Evolutionary conservation across 495 filamentous ascomycete species (phyloP), one percentile per base, ranked within the genome.

Genomic region (Xylaria grammica): DNA sequence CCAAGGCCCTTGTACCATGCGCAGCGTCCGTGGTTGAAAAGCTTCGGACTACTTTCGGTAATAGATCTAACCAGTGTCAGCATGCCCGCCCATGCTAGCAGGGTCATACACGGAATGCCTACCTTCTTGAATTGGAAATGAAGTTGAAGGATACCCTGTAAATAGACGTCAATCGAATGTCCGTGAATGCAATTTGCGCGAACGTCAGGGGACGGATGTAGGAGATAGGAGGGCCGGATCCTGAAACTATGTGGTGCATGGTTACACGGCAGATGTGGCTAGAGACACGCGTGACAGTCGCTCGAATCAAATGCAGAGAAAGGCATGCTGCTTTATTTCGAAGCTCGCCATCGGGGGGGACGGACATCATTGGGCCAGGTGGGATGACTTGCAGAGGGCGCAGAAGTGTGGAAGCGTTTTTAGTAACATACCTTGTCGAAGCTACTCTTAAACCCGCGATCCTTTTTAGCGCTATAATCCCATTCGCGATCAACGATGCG

Each of bases 401-500:
- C n/a, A n/a, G n/a, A n/a, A n/a, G n/a, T n/a, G 52, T 61, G 36
- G 58, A n/a, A 65, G 19, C 19, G 45, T 57, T 36, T 50, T 69
- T 5, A 50, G 63, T 59, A 67, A 79, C 87, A 69, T 85, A 94
- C 92, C 89, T 97, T 98, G 74, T 99, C 95, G 76, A 98, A 99
- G 67, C 90, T 95, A 74, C 93, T 97, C 76, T 88, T 93, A 74
- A 98, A 99, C 0, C 95, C 95, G 42, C 96, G 86, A 66, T 99
- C 95, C 65, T 90, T 85, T 78, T 97, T 97, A 0, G 95, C 93
- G 77, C 91, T 94, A 73, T 96, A 98, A 76, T 99, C 95, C 95
- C 95, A 99, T 79, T 99, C 96, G 67, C 95, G 93, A 74, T 99
- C 95, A 49, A 99, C 96, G 69, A 99, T 97, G 36, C 95, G 87